Conservation (phyloP, 495 filamentous ascomycete genomes). For the Mycothermus thermophilus region DNA sequence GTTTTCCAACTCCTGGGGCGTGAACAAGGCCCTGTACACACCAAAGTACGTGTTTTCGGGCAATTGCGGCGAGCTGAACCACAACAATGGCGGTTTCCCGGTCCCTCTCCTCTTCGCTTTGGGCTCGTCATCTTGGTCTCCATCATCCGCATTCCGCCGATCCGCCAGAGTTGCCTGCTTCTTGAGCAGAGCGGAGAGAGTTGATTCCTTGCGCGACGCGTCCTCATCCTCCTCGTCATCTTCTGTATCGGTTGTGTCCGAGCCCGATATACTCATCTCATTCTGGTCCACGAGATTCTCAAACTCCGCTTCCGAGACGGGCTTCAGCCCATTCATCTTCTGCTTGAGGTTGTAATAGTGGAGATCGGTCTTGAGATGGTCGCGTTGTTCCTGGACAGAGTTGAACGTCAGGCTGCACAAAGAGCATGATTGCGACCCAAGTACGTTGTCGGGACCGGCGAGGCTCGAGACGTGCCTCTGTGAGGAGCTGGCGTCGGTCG, state of each 20-base stretch:
- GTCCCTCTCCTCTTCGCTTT: constrained; percentile 35
- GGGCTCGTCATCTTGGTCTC: constrained; percentile 35
- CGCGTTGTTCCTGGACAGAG: constrained; percentile 66
- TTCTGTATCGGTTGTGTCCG: constrained; percentile 40
- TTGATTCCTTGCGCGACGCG: constrained; percentile 39
- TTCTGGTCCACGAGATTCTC: constrained; percentile 69
- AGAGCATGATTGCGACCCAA: constrained; percentile 62
- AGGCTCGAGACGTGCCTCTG: constrained; percentile 26
- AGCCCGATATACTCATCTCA: constrained; percentile 86
- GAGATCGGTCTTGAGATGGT: constrained; percentile 79
- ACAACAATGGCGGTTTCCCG: constrained; percentile 65
- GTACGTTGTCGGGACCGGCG: constrained; percentile 21
- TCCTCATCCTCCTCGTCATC: constrained; percentile 37
- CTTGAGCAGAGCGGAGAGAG: constrained; percentile 59
- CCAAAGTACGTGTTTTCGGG: constrained; percentile 70
- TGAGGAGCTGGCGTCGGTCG: constrained; percentile 1
- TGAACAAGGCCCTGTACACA: constrained; percentile 74
- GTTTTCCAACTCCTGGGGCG: constrained; percentile 50
- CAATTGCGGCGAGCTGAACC: constrained; percentile 65
- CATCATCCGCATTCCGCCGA: constrained; percentile 14
- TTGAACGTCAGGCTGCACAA: constrained; percentile 60
- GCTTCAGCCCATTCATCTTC: constrained; percentile 53
- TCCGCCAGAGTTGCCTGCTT: constrained; percentile 62
- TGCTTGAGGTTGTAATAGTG: constrained; percentile 92
- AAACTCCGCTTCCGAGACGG: constrained; percentile 67